phyloP scores from a whole-genome alignment of 2,329 filamentous ascomycete species.

The Orbilia ellipsospora region DNA sequence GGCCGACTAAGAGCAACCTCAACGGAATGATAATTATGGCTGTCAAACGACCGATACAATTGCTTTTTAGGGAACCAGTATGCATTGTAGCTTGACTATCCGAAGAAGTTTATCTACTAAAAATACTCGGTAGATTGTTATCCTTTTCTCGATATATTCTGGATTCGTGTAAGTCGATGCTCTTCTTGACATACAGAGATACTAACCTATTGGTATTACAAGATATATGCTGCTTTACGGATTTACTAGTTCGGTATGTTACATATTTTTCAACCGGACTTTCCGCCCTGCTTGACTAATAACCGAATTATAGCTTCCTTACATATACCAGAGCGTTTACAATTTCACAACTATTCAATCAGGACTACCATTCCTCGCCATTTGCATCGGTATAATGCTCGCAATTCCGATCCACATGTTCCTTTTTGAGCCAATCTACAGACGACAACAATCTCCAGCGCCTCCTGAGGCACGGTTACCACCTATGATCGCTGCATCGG shows the following conservation, averaged over 20 bases:
- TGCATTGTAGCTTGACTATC: neutral
- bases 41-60: constrained; percentile 1
- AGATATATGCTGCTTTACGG: constrained; percentile 30
- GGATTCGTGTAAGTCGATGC: constrained; percentile 23
- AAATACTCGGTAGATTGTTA: neutral
- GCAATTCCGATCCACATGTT: constrained; percentile 15
- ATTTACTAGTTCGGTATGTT: constrained; percentile 28
- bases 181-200: neutral
- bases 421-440: constrained; percentile 25
- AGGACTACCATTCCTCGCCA: constrained; percentile 18
- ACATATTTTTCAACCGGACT: neutral
- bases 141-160: constrained; percentile 26
- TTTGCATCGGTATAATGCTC: constrained; percentile 15
- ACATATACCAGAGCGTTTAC: constrained; percentile 22
- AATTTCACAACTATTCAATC: constrained; percentile 16
- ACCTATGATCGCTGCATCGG: constrained; percentile 18
- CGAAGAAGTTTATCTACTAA: neutral
- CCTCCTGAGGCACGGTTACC: constrained; percentile 22
- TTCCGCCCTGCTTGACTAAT: neutral
- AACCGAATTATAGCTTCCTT: constrained; percentile 17
- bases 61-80: constrained; percentile 29
- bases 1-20: constrained; percentile 1
- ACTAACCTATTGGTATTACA: neutral
- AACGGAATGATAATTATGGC: neutral
- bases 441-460: neutral